A percentile compares a stretch with the other conserved stretches of the same genome.
These are phyloP conservation scores for Fusarium succisae DNA, from an alignment of 2,329 filamentous ascomycete genomes.

Conservation along the genomic window DNA sequence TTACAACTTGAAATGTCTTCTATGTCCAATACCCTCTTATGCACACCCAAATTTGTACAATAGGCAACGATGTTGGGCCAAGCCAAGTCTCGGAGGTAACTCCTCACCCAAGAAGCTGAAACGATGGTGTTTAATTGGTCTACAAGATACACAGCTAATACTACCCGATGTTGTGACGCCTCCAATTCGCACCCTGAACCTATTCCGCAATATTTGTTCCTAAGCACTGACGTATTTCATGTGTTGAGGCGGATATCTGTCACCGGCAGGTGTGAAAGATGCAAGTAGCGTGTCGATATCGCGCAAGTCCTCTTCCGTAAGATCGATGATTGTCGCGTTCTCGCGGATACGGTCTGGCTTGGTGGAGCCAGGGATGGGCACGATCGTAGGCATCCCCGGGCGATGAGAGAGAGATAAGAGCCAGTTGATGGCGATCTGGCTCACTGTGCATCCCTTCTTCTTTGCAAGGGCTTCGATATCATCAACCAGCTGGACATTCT, in stretches of 20 bases:
- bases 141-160: not conserved
- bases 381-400: constrained; percentile 64
- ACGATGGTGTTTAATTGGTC: not conserved
- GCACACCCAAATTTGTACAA: too few species aligned
- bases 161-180: not conserved
- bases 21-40: not conserved
- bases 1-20: not conserved
- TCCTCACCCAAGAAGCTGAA: not conserved
- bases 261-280: constrained; percentile 58
- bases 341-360: constrained; percentile 66
- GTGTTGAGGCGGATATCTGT: constrained; percentile 54
- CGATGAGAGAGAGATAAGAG: constrained; percentile 58
- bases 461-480: constrained; percentile 66
- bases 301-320: constrained; percentile 60
- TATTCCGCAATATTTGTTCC: not conserved
- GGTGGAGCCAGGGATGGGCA: constrained; percentile 74
- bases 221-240: constrained; percentile 34
- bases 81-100: not conserved
- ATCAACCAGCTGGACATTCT: constrained; percentile 69
- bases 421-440: constrained; percentile 76
- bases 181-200: not conserved
- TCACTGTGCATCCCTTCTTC: constrained; percentile 67
- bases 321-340: constrained; percentile 62
- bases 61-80: not conserved
- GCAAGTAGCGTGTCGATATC: constrained; percentile 61